Evolutionary conservation across 768 basidiomycete species (phyloP), one percentile per base, ranked within the genome.

Genomic region (Amanita jacksonii): DNA sequence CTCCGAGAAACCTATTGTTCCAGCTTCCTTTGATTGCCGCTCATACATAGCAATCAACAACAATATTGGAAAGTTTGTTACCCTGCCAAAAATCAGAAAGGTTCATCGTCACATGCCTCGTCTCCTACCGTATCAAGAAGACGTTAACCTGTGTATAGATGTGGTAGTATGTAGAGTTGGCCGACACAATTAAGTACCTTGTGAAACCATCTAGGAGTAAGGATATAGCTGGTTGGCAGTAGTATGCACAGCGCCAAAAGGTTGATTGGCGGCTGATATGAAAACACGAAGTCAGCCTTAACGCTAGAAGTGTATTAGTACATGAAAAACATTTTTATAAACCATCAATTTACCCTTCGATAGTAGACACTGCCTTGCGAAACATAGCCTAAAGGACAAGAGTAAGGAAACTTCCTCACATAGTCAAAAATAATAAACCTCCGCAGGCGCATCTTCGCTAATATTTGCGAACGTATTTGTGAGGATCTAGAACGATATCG

Each of bases 121-220:
- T 41, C 10, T 1, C 32, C 10, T 52, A 84, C 82, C 85, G 76
- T 53, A 91, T 91, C 72, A 89, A 73, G 55, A 89, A 85, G 1
- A 91, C 88, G 51, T 91, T 91, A 54, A 90, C 74, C 85, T 88
- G 25, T 10, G 37, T 15, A 39, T 12, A 36, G 23, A 9, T 41
- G 16, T 13, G 16, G 34, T 61, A 19, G 61, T 47, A 28, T 33
- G 19, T 16, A 9, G 18, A 10, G 20, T 54, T 34, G 38, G 34
- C 38, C 23, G 51, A 34, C 48, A 30, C 10, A 45, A 28, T 22
- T 15, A 13, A n/a, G 50, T 57, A 85, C 86, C 68, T 97, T 97
- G 59, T 98, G 94, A 58, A 98, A 97, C 91, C 91, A 97, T 43
- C 94, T 72, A n/a, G 92, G 90, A 5, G 73, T 74, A n/a, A 96